Conservation (phyloP, 345 rosid species). For the Dimocarpus longan region DNA sequence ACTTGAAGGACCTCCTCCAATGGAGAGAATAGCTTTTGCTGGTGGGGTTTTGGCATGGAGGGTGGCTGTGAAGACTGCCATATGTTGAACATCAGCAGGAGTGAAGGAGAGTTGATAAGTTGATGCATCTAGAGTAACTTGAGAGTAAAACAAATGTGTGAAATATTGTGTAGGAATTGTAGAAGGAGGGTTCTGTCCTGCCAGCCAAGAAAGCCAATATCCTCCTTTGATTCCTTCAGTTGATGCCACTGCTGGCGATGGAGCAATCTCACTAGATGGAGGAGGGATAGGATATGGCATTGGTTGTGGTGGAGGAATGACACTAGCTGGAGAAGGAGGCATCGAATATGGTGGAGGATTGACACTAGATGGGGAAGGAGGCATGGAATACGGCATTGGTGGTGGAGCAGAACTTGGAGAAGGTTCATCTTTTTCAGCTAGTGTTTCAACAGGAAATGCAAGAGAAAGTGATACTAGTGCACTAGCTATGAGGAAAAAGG, state of each 20-base stretch:
- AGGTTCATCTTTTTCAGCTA: too few species aligned
- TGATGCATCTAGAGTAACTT: conserved; percentile 23
- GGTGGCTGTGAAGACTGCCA: conserved; percentile 24
- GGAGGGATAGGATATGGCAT: not conserved
- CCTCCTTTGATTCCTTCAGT: conserved; percentile 25
- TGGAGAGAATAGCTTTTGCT: conserved; percentile 34
- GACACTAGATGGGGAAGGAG: not conserved
- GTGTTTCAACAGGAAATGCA: too few species aligned
- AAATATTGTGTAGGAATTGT: conserved; percentile 31
- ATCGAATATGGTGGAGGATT: not conserved
- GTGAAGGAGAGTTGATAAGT: conserved; percentile 26
- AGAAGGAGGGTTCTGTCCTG: conserved; percentile 28
- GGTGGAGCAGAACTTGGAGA: too few species aligned
- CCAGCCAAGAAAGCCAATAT: conserved; percentile 30
- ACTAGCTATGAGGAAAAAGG: not conserved
- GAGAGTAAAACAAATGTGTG: conserved; percentile 33
- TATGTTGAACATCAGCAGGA: not conserved
- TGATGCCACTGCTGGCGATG: not conserved
- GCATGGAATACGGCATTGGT: not conserved
- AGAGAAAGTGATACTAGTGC: not conserved
- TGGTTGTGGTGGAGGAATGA: not conserved
- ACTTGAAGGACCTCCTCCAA: conserved; percentile 23
- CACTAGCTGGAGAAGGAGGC: not conserved
- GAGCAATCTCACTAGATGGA: too few species aligned
- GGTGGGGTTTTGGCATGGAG: conserved; percentile 23